phyloP scores from a whole-genome alignment of 768 basidiomycete species.

The Phanerodontia chrysosporium region DNA sequence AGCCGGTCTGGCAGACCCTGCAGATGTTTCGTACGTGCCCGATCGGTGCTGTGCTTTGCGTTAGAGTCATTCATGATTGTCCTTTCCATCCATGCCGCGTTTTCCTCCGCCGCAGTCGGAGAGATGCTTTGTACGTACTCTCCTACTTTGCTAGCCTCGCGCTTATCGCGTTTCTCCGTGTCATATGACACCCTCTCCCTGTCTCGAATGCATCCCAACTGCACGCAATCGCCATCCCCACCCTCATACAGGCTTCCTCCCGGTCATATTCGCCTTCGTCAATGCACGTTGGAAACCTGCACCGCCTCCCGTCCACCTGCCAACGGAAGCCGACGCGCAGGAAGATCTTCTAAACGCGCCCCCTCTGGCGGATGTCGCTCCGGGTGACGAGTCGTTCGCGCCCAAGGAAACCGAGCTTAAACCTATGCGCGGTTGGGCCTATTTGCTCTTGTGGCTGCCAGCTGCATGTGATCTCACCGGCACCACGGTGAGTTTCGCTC shows the following conservation, averaged over 20 bases:
- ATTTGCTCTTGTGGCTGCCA: conserved; percentile 82
- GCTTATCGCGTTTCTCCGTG: not conserved
- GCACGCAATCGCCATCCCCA: conserved; percentile 15
- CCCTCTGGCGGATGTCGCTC: conserved; percentile 1
- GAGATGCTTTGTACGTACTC: conserved; percentile 83
- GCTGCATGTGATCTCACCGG: conserved; percentile 88
- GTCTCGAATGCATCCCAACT: conserved; percentile 15
- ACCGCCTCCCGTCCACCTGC: conserved; percentile 50
- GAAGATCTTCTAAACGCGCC: conserved; percentile 22
- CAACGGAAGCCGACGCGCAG: conserved; percentile 46
- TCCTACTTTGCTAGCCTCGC: conserved; percentile 12
- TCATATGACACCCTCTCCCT: conserved; percentile 16
- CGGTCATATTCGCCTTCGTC: conserved; percentile 71
- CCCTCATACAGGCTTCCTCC: conserved; percentile 65
- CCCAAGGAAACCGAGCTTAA: conserved; percentile 27
- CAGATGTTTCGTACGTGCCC: conserved; percentile 78
- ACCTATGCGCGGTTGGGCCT: conserved; percentile 60
- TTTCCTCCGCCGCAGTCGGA: conserved; percentile 55
- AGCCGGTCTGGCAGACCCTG: conserved; percentile 90
- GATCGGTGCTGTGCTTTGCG: not conserved
- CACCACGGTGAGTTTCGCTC: conserved; percentile 63
- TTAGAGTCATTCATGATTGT: not conserved
- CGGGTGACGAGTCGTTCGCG: not conserved
- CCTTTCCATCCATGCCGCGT: conserved; percentile 1
- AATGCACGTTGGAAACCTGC: conserved; percentile 33